Evolutionary conservation across 129 eudicot species (phyloP).

Genomic region (Tagetes patula): DNA sequence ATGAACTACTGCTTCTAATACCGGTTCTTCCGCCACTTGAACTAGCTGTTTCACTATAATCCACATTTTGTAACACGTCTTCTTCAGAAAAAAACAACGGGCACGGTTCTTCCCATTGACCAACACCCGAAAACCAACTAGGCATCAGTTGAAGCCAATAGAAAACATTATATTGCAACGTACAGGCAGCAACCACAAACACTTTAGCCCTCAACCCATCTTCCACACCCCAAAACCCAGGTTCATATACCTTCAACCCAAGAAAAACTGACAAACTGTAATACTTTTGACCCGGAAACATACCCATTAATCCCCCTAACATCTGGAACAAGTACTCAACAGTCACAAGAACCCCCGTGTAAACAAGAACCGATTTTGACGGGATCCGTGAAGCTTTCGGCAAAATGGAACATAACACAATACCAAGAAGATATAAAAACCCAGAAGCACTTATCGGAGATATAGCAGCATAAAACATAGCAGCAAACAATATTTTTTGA

Average conservation of each 20-base stretch:
- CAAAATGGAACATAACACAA: slow-evolving; percentile 42
- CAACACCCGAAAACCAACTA: slow-evolving; percentile 31
- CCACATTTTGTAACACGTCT: slow-evolving; percentile 20
- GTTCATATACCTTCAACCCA: slow-evolving; percentile 42
- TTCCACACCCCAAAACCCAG: slow-evolving; percentile 51
- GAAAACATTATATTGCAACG: slow-evolving; percentile 50
- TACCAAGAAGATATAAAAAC: slow-evolving; percentile 49
- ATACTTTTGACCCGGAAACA: slow-evolving; percentile 49
- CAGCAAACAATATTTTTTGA: slow-evolving; percentile 45
- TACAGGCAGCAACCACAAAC: slow-evolving; percentile 49
- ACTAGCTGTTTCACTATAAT: slow-evolving; percentile 16
- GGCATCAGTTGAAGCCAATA: slow-evolving; percentile 49
- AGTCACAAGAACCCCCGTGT: slow-evolving; percentile 51
- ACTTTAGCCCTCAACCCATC: slow-evolving; percentile 52
- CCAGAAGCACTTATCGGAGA: slow-evolving; percentile 56
- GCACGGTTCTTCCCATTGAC: slow-evolving; percentile 51
- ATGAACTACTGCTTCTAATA: slow-evolving; percentile 28
- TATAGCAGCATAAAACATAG: slow-evolving; percentile 50
- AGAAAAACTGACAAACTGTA: slow-evolving; percentile 34
- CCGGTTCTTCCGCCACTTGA: slow-evolving; percentile 20
- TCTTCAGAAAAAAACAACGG: slow-evolving; percentile 37
- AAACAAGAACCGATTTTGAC: slow-evolving; percentile 40
- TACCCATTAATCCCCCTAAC: slow-evolving; percentile 41
- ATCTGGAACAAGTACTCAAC: slow-evolving; percentile 49
- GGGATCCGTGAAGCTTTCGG: slow-evolving; percentile 52